Evolutionary conservation across 805 yeast genomes (phyloP).

Genomic region (Candida morakotiae): DNA sequence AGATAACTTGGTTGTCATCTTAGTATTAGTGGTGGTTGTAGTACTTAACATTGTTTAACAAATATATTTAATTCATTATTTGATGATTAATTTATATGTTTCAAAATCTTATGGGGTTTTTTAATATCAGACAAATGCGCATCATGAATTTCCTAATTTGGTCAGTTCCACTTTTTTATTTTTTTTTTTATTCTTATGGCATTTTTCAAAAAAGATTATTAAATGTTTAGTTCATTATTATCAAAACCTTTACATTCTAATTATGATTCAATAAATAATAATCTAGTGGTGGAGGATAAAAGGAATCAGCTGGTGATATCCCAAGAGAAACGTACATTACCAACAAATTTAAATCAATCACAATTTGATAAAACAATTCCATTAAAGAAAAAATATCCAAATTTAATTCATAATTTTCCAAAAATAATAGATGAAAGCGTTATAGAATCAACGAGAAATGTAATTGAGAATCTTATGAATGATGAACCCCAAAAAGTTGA

Average conservation of each 20-base stretch:
- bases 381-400: slow-evolving; percentile 39
- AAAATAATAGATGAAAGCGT: slow-evolving; percentile 34
- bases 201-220: too few species aligned
- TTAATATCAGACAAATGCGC: neutral
- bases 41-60: neutral
- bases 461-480: slow-evolving; percentile 50
- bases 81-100: too few species aligned
- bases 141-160: neutral
- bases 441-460: slow-evolving; percentile 54
- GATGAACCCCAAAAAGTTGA: slow-evolving; percentile 37
- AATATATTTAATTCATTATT: too few species aligned
- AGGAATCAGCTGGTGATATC: slow-evolving; percentile 16
- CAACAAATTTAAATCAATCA: slow-evolving; percentile 33
- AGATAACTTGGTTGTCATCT: neutral
- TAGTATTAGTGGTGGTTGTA: neutral
- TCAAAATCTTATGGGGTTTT: too few species aligned
- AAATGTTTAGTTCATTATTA: slow-evolving; percentile 33
- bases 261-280: slow-evolving; percentile 9
- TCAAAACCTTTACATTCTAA: slow-evolving; percentile 28
- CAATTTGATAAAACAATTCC: slow-evolving; percentile 57
- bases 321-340: slow-evolving; percentile 11
- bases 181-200: too few species aligned
- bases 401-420: slow-evolving; percentile 38
- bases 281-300: slow-evolving; percentile 10
- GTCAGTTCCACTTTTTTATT: neutral